phyloP scores from a whole-genome alignment of 768 basidiomycete species.

The Cystobasidium onofrii region DNA sequence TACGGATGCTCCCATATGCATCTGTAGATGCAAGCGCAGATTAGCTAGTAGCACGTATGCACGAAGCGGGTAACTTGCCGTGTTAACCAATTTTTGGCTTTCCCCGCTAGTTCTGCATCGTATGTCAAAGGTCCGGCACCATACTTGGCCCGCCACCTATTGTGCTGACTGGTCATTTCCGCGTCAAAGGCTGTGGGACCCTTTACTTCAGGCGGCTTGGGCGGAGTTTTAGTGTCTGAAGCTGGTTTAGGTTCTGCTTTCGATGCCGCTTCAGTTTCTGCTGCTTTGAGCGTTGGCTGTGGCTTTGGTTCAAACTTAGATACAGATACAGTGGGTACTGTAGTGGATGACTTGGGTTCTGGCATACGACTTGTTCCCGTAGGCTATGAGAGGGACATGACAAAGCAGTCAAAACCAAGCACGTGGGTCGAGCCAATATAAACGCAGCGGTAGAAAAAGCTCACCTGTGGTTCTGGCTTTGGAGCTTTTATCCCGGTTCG shows the following conservation, averaged over 20 bases:
- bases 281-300: not conserved
- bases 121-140: not conserved
- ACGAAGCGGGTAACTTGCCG: not conserved
- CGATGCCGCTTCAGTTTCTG: not conserved
- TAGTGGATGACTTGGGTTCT: not conserved
- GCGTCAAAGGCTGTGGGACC: not conserved
- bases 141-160: not conserved
- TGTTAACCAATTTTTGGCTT: not conserved
- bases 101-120: constrained; percentile 2
- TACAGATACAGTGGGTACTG: not conserved
- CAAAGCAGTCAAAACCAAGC: too few relatives aligned
- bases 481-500: not conserved
- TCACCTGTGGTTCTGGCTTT: not conserved
- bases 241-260: not conserved
- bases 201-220: not conserved
- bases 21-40: not conserved
- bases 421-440: too few relatives aligned
- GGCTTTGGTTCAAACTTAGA: not conserved
- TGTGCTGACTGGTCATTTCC: not conserved
- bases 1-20: not conserved
- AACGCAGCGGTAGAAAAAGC: not conserved
- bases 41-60: too few relatives aligned
- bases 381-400: too few relatives aligned
- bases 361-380: not conserved
- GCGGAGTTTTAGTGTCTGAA: not conserved